Evolutionary conservation across 1,284 basidiomycete genomes (phyloP).

Genomic region (Sporisorium reilianum): DNA sequence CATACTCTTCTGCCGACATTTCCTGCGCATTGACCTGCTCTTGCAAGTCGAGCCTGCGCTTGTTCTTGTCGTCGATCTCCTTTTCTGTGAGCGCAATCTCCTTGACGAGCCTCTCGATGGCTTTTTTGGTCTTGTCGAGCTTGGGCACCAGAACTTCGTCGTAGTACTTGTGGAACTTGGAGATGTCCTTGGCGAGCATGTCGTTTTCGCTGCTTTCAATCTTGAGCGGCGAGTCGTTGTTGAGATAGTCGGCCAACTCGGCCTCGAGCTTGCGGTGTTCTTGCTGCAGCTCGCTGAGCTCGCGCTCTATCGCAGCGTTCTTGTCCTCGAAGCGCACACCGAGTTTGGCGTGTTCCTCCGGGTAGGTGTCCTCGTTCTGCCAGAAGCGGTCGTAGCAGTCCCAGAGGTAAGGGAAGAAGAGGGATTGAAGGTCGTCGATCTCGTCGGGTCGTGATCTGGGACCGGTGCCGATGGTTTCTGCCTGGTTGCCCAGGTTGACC

Average conservation of each 20-base stretch:
- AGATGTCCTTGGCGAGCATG: conserved; percentile 60
- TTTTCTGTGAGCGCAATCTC: conserved; percentile 45
- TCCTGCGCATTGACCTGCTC: conserved; percentile 61
- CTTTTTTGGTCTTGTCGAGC: conserved; percentile 62
- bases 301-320: conserved; percentile 52
- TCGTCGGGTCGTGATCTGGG: conserved; percentile 57
- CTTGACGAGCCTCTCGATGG: conserved; percentile 55
- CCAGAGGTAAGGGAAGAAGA: conserved; percentile 68
- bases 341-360: conserved; percentile 63
- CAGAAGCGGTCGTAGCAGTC: conserved; percentile 68
- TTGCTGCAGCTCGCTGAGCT: conserved; percentile 50
- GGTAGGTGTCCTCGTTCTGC: conserved; percentile 67
- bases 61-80: conserved; percentile 56
- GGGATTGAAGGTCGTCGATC: conserved; percentile 60
- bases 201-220: conserved; percentile 57
- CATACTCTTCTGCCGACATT: conserved; percentile 65
- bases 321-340: conserved; percentile 57
- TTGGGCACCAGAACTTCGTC: conserved; percentile 63
- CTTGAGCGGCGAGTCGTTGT: conserved; percentile 59
- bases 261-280: conserved; percentile 51
- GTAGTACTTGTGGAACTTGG: conserved; percentile 65
- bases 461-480: conserved; percentile 53
- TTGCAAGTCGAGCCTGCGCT: conserved; percentile 52
- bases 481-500: conserved; percentile 55
- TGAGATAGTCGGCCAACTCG: conserved; percentile 48